Evolutionary conservation across 2,329 filamentous ascomycete species (phyloP).

Genomic region (Colletotrichum sp.): DNA sequence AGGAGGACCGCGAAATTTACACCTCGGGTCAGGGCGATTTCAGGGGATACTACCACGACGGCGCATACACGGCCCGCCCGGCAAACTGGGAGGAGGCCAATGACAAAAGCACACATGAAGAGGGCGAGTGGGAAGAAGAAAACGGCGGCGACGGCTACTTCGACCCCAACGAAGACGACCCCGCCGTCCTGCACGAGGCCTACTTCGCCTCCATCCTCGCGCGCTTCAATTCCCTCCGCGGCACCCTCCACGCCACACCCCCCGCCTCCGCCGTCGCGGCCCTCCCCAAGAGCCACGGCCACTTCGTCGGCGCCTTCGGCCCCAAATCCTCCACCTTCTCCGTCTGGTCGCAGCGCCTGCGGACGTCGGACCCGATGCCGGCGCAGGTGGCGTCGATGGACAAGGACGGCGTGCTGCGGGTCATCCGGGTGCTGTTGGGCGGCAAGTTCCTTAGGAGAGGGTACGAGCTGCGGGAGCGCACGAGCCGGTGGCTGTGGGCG

Average conservation of each 20-base stretch:
- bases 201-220: constrained; percentile 72
- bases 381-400: constrained; percentile 69
- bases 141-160: constrained; percentile 27
- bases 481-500: constrained; percentile 87
- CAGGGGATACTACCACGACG: constrained; percentile 75
- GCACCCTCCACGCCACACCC: constrained; percentile 60
- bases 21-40: constrained; percentile 55
- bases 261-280: constrained; percentile 56
- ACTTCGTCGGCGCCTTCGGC: constrained; percentile 60
- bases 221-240: constrained; percentile 71
- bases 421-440: constrained; percentile 71
- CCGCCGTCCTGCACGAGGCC: constrained; percentile 58
- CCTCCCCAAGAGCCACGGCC: constrained; percentile 59
- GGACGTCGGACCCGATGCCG: constrained; percentile 60
- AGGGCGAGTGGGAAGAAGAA: constrained; percentile 26
- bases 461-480: constrained; percentile 65
- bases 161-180: constrained; percentile 30
- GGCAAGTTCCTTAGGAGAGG: constrained; percentile 68
- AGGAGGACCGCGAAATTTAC: constrained; percentile 51
- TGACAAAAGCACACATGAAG: constrained; percentile 31
- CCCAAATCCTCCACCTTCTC: constrained; percentile 53
- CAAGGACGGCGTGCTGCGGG: constrained; percentile 67
- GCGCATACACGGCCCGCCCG: constrained; percentile 74
- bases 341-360: constrained; percentile 58
- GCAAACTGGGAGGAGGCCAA: constrained; percentile 32